These are phyloP conservation scores for Eimeria acervulina DNA, from an alignment of 169 alveolate genomes.

Conservation along the genomic window DNA sequence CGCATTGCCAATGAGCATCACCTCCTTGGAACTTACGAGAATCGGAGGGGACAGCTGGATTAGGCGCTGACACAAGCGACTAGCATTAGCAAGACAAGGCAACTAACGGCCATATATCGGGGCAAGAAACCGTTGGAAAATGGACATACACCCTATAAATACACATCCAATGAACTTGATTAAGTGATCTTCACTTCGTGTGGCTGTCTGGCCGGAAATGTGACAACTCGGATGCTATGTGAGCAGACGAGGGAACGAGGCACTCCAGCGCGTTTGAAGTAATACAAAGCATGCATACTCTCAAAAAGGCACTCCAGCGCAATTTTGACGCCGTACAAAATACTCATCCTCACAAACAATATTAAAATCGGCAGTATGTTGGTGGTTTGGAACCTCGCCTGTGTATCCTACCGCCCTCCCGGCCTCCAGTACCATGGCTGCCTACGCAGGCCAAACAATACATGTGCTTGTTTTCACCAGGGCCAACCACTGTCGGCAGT, in stretches of 20 bases:
- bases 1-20: neutral
- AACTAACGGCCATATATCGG: neutral
- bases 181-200: neutral
- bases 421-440: neutral
- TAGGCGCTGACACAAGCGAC: conserved; percentile 27
- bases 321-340: neutral
- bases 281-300: too few relatives aligned
- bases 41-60: neutral
- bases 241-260: neutral
- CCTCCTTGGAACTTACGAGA: neutral
- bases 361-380: neutral
- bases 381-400: neutral
- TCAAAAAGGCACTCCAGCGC: too few relatives aligned
- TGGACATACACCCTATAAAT: neutral
- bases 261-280: too few relatives aligned
- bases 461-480: neutral
- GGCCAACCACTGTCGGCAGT: neutral
- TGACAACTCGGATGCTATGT: neutral
- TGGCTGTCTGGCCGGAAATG: neutral
- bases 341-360: neutral
- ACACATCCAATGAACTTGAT: neutral
- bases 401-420: neutral
- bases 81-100: neutral
- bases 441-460: neutral
- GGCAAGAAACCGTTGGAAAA: neutral